These are phyloP conservation scores for Dactylonectria estremocensis DNA, from an alignment of 2,329 filamentous ascomycete species.

Conservation along the genomic window DNA sequence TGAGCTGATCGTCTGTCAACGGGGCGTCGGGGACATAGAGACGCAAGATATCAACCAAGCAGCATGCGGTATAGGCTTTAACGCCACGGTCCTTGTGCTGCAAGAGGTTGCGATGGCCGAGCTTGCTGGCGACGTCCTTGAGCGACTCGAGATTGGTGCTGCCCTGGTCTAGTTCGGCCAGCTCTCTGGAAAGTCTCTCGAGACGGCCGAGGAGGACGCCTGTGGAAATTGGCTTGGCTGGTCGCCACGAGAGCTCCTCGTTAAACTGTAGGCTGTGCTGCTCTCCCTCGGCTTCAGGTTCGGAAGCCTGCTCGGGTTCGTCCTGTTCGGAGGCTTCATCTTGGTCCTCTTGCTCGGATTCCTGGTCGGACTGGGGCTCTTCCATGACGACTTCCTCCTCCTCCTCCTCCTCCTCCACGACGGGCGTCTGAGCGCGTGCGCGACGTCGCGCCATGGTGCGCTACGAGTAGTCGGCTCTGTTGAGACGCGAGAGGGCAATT, in stretches of 20 bases:
- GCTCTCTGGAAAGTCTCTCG: conserved; percentile 84
- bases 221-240: conserved; percentile 89
- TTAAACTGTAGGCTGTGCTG: conserved; percentile 78
- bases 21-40: conserved; percentile 96
- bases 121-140: conserved; percentile 85
- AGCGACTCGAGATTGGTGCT: conserved; percentile 88
- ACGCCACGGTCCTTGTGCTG: conserved; percentile 95
- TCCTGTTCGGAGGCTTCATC: conserved; percentile 40
- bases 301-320: conserved; percentile 32
- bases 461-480: conserved; percentile 27
- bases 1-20: conserved; percentile 90
- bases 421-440: conserved; percentile 52
- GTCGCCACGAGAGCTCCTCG: conserved; percentile 90
- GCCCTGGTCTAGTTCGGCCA: conserved; percentile 90
- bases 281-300: conserved; percentile 47
- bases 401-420: conserved; percentile 50
- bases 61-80: conserved; percentile 89
- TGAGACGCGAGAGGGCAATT: neutral
- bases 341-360: conserved; percentile 35
- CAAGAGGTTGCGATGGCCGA: conserved; percentile 86
- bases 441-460: conserved; percentile 57
- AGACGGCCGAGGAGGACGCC: conserved; percentile 86
- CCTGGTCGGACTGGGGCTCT: conserved; percentile 45
- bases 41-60: conserved; percentile 92
- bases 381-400: conserved; percentile 46